Percentiles rank a stretch among this genome's conserved stretches.
phyloP scores from a whole-genome alignment of 1,284 basidiomycete genomes.

The Schizophyllum commune region DNA sequence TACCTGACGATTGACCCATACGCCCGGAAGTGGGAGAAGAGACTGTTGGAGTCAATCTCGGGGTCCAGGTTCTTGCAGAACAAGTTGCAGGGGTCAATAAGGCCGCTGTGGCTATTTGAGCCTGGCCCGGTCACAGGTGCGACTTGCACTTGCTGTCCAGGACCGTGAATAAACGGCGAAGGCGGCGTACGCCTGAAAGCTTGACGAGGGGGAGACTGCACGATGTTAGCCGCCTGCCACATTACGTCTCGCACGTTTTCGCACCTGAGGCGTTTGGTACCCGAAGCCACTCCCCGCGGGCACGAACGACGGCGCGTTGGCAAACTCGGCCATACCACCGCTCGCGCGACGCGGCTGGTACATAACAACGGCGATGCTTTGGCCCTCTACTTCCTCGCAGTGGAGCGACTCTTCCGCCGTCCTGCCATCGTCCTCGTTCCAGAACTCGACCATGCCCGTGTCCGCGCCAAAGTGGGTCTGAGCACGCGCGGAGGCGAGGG shows the following conservation, averaged over 20 bases:
- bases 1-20: conserved; percentile 84
- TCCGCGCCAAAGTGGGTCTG: conserved; percentile 65
- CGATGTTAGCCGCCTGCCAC: neutral
- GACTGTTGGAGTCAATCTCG: conserved; percentile 74
- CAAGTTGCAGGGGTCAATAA: conserved; percentile 88
- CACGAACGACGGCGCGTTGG: conserved; percentile 66
- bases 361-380: conserved; percentile 72
- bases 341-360: conserved; percentile 60
- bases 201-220: conserved; percentile 18
- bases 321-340: conserved; percentile 49
- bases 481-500: conserved; percentile 62
- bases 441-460: conserved; percentile 78
- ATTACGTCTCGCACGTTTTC: neutral
- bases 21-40: conserved; percentile 79
- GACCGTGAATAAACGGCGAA: conserved; percentile 66
- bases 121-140: conserved; percentile 69
- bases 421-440: conserved; percentile 80
- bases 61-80: conserved; percentile 90
- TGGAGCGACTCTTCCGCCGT: conserved; percentile 73
- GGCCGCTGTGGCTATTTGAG: conserved; percentile 71
- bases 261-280: conserved; percentile 1
- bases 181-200: conserved; percentile 19
- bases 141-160: conserved; percentile 83
- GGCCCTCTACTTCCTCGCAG: conserved; percentile 70
- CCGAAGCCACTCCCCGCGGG: conserved; percentile 33